Percentiles rank a stretch among this genome's conserved stretches.
These are phyloP conservation scores for Aspergillus hortae DNA, from an alignment of 2,329 filamentous ascomycete species.

Conservation along the genomic window DNA sequence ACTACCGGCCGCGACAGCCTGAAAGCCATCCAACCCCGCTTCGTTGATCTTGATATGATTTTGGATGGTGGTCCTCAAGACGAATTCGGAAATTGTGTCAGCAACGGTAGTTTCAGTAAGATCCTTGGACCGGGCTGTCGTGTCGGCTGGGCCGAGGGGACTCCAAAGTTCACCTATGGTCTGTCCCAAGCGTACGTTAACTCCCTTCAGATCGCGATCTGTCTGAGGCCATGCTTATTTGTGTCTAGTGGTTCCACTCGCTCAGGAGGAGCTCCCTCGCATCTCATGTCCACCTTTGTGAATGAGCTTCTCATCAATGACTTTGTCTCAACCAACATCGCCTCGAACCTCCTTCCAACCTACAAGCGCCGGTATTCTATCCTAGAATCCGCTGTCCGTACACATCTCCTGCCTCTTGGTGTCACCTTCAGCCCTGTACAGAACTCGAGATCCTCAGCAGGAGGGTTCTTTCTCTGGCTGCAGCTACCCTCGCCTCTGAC, in stretches of 20 bases:
- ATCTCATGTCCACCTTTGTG: slow-evolving; percentile 54
- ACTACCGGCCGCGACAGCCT: neutral
- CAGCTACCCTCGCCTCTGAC: slow-evolving; percentile 9
- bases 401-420: slow-evolving; percentile 10
- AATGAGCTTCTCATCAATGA: slow-evolving; percentile 49
- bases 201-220: slow-evolving; percentile 3
- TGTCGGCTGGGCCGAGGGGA: slow-evolving; percentile 78
- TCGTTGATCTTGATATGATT: slow-evolving; percentile 73
- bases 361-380: slow-evolving; percentile 6
- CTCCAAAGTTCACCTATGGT: slow-evolving; percentile 53
- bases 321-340: slow-evolving; percentile 51
- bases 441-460: slow-evolving; percentile 2
- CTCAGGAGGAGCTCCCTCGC: slow-evolving; percentile 56
- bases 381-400: slow-evolving; percentile 7
- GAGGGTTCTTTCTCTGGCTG: slow-evolving; percentile 16
- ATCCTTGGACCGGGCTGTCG: slow-evolving; percentile 73
- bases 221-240: neutral
- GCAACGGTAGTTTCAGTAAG: slow-evolving; percentile 74
- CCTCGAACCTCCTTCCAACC: slow-evolving; percentile 35
- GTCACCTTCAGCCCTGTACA: slow-evolving; percentile 6
- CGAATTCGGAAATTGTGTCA: slow-evolving; percentile 73
- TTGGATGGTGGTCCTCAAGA: slow-evolving; percentile 59
- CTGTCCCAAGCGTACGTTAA: slow-evolving; percentile 51
- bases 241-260: slow-evolving; percentile 25
- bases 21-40: slow-evolving; percentile 54